phyloP scores from a whole-genome alignment of 345 rosid genomes.

The Acer campestre region DNA sequence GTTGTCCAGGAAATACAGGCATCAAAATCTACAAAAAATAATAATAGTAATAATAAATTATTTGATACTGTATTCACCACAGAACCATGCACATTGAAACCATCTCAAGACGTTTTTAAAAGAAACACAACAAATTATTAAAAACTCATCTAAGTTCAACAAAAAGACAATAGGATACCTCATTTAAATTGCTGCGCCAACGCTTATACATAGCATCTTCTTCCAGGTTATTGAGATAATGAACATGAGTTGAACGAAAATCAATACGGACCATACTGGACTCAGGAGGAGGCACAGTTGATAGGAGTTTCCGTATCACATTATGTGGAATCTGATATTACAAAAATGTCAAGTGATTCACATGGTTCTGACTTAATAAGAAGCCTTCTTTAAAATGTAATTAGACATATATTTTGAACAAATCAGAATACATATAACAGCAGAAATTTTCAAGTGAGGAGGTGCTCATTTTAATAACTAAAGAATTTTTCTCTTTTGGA shows the following conservation, averaged over 20 bases:
- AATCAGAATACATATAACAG: background rate
- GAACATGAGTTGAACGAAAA: conserved; percentile 87
- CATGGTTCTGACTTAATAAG: conserved; percentile 18
- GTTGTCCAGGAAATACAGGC: conserved; percentile 98
- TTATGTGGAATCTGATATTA: conserved; percentile 65
- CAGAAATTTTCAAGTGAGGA: background rate
- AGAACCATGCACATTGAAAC: background rate
- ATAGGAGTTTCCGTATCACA: conserved; percentile 64
- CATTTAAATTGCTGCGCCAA: conserved; percentile 92
- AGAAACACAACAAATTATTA: background rate
- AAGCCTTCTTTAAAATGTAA: conserved; percentile 17
- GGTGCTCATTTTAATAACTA: background rate
- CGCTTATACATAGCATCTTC: conserved; percentile 95
- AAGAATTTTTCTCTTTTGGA: background rate
- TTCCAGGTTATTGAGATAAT: conserved; percentile 94
- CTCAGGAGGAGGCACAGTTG: conserved; percentile 68
- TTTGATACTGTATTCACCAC: conserved; percentile 21
- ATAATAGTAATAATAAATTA: background rate
- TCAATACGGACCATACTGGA: conserved; percentile 77
- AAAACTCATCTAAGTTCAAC: conserved; percentile 21
- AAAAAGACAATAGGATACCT: conserved; percentile 46
- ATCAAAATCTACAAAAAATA: conserved; percentile 70
- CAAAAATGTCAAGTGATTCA: conserved; percentile 12
- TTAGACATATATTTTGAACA: background rate
- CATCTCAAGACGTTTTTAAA: background rate